Base-by-base conservation (phyloP, 768 basidiomycete species). In the Inosperma sp. region DNA sequence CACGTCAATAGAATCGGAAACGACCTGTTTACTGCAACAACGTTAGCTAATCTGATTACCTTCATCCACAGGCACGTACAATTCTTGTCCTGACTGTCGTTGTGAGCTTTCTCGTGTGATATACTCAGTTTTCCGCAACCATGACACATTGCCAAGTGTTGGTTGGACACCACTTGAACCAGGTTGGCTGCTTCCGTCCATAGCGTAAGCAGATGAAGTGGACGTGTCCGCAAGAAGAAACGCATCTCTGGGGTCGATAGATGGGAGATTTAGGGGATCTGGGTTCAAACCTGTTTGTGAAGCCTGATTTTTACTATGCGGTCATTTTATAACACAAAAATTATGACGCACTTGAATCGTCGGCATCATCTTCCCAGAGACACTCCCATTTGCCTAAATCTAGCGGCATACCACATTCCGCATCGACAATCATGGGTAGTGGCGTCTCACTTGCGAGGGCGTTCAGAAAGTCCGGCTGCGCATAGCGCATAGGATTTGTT, bases 401-500 rank as follows among this genome's bases (percentile, higher is more conserved):
- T 21, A 99, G 69, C 0, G 94, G 93, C 93, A 99, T 94, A 0
- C 96, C 96, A 57, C 86, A 86, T 65, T 99, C 96, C 1, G 90
- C 91, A 59, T 99, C 96, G 1, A 97, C 86, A 56, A 98, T 86
- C 91, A 98, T 93, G 0, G 96, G 95, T 16, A 96, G 65, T 0
- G 88, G 86, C 9, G 83, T 81, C 41, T 91, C 89, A 47, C 83
- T 82, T 0, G 88, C 86, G 30, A 96, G 71, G 5, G 83, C 78
- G 54, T 88, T 81, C 29, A 94, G 78, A 58, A 93, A 94, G 59
- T 88, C 88, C 5, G 91, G 87, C 16, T 81, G 80, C 13, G 91
- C 86, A 65, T 96, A 93, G 36, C 95, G 88, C 65, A 80, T 78
- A 5, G 93, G 86, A 63, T 88, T 80, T 27, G 95, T 96, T n/a